Evolutionary conservation across 2,329 filamentous ascomycete species (phyloP).

Genomic region (Phyllosticta ampelicida): DNA sequence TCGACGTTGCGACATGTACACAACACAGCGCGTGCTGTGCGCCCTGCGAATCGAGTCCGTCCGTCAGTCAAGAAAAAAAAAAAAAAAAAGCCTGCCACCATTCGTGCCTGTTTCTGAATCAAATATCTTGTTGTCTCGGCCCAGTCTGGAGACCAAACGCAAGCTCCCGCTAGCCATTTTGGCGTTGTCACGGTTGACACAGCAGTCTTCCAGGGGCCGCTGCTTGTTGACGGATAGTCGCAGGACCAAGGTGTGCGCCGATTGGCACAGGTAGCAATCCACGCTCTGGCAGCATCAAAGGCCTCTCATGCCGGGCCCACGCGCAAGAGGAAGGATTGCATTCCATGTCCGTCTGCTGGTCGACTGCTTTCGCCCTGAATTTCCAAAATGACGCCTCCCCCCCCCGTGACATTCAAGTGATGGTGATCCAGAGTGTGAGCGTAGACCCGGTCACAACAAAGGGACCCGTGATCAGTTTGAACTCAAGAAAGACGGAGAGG

Average conservation of each 20-base stretch:
- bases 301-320: background rate
- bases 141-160: background rate
- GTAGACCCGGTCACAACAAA: background rate
- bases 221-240: background rate
- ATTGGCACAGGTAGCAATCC: slow-evolving; percentile 3
- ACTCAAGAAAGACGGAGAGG: background rate
- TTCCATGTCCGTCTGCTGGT: background rate
- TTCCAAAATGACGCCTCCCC: background rate
- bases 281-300: background rate
- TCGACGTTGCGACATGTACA: background rate
- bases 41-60: slow-evolving; percentile 2
- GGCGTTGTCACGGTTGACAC: background rate
- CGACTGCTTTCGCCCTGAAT: background rate
- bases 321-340: background rate
- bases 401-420: background rate
- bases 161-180: background rate
- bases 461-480: background rate
- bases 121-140: background rate
- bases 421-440: background rate
- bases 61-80: background rate
- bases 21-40: slow-evolving; percentile 1
- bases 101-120: background rate
- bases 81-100: background rate
- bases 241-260: slow-evolving; percentile 2
- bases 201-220: slow-evolving; percentile 5